Conservation (phyloP, 2,329 filamentous ascomycete species). For the Byssothecium circinans region DNA sequence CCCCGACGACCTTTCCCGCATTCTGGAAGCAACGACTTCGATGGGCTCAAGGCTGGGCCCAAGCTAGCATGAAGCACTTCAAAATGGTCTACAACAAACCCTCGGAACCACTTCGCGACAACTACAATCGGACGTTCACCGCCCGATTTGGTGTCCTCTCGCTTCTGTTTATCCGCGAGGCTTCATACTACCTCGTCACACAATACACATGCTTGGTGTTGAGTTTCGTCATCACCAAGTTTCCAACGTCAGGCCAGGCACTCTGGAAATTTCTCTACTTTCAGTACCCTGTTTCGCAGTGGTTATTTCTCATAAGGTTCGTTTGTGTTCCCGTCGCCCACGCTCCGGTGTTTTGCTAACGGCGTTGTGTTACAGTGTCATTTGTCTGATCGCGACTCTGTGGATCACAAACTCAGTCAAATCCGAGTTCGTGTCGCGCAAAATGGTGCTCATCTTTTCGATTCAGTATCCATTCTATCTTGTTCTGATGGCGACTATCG, state of each 20-base stretch:
- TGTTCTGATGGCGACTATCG: conserved; percentile 49
- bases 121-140: conserved; percentile 39
- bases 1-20: conserved; percentile 47
- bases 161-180: conserved; percentile 50
- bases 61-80: conserved; percentile 50
- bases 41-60: conserved; percentile 56
- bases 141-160: conserved; percentile 50
- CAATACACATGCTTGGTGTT: conserved; percentile 52
- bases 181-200: conserved; percentile 53
- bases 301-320: conserved; percentile 52
- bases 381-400: conserved; percentile 49
- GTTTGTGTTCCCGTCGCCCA: no score
- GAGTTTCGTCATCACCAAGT: conserved; percentile 50
- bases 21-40: conserved; percentile 56
- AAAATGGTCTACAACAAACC: conserved; percentile 49
- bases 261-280: conserved; percentile 51
- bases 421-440: conserved; percentile 49
- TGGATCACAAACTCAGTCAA: conserved; percentile 51
- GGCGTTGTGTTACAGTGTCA: conserved; percentile 32
- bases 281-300: conserved; percentile 52
- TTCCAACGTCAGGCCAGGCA: conserved; percentile 43
- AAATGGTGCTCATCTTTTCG: conserved; percentile 49
- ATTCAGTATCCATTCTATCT: conserved; percentile 50
- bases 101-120: conserved; percentile 29
- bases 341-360: conserved; percentile 19